These are phyloP conservation scores for Chamaecyparis obtusa DNA, from an alignment of 75 land plant genomes.

Conservation along the genomic window DNA sequence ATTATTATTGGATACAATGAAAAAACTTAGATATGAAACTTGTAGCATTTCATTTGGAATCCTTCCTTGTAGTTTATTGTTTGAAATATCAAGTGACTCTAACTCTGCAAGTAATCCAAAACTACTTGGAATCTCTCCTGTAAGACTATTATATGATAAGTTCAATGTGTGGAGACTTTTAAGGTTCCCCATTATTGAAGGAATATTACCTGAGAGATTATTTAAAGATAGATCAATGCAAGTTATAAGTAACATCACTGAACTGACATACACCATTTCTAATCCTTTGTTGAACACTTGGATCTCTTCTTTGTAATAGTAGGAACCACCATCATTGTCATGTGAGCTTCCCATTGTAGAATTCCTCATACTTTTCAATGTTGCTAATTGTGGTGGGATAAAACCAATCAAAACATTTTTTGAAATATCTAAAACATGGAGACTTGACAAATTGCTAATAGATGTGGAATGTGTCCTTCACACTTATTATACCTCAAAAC, in stretches of 20 bases:
- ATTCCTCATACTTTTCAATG: too few relatives aligned
- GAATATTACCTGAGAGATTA: not conserved
- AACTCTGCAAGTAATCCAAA: not conserved
- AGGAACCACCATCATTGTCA: too few relatives aligned
- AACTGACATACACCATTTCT: too few relatives aligned
- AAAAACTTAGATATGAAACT: too few relatives aligned
- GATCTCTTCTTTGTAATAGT: too few relatives aligned
- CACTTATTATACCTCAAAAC: conserved; percentile 30
- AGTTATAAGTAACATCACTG: not conserved
- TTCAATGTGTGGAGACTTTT: not conserved
- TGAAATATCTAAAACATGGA: not conserved
- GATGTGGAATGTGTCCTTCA: conserved; percentile 4
- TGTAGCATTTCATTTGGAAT: too few relatives aligned
- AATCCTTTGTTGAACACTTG: too few relatives aligned
- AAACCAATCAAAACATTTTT: not conserved
- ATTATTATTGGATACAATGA: too few relatives aligned
- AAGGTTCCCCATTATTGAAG: not conserved
- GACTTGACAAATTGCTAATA: not conserved
- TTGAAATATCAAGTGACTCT: not conserved
- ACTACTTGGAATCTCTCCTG: not conserved
- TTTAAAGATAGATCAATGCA: not conserved
- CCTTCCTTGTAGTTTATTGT: too few relatives aligned
- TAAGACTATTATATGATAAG: not conserved
- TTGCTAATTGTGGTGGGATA: not conserved
- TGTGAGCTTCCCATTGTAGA: too few relatives aligned